Evolutionary conservation across 768 basidiomycete species (phyloP), one percentile per base, ranked within the genome.

Genomic region (Pleurotus tuber-regium): DNA sequence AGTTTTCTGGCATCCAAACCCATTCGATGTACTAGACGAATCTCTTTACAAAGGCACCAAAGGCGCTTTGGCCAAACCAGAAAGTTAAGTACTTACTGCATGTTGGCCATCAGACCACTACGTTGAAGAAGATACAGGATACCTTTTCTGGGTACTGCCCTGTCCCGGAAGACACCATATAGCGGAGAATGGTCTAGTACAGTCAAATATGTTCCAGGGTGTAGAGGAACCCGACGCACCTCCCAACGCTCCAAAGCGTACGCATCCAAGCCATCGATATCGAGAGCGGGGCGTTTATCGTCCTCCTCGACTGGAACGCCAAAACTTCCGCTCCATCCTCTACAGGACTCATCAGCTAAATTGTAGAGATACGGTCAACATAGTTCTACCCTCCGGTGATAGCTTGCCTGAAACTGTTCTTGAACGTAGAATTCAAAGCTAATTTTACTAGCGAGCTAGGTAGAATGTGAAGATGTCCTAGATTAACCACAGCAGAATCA

Each of bases 81-180:
- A n/a, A n/a, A n/a, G n/a, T n/a, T 26, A 58, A 54, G 28, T 43
- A 38, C 82, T 63, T 59, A 91, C 89, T 84, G 78, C 44, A 77
- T 69, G 36, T 67, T 80, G 8, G 79, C 74, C 97, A 98, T 98
- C 51, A 99, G 74, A 14, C 88, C 89, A 64, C 92, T 93, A 33
- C 85, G 75, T 60, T 89, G 77, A 2, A 99, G 75, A 6, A 98
- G 77, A 61, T 83, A 87, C 7, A 96, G 73, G 11, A 98, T 94
- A 16, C 86, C 89, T 80, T 83, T 5, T 83, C 71, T 21, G 88
- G 82, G 30, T 79, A 72, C 63, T 89, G 82, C n/a, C 84, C 90
- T 24, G 82, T 83, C 10, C 85, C 90, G 26, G 89, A 96, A 7
- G 92, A 94, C 3, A 99, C 97, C 94, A 99, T 97, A 63, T 91